Evolutionary conservation across 768 basidiomycete genomes (phyloP).

Genomic region (Lactifluus subvellereus): DNA sequence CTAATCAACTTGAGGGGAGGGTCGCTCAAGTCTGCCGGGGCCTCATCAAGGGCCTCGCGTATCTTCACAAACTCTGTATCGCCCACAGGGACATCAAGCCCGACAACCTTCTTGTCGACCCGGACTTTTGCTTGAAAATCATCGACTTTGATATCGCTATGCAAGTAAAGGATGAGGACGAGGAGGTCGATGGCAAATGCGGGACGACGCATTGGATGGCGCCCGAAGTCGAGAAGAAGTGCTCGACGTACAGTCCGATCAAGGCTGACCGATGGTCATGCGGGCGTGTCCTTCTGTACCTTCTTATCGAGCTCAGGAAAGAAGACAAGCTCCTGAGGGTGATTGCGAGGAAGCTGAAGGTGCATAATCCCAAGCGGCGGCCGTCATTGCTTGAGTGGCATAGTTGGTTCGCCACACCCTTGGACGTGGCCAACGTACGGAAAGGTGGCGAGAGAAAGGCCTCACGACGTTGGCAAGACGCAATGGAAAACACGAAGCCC

Average conservation of each 20-base stretch:
- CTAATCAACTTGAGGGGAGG: too few species aligned
- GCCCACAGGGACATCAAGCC: neutral
- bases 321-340: neutral
- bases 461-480: too few species aligned
- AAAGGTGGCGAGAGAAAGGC: too few species aligned
- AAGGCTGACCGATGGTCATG: neutral
- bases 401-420: too few species aligned
- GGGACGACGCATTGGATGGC: neutral
- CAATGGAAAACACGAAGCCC: too few species aligned
- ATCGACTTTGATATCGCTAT: neutral
- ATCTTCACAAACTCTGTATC: neutral
- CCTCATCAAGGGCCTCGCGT: neutral
- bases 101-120: neutral
- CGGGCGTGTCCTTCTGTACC: neutral
- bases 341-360: neutral
- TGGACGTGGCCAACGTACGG: too few species aligned
- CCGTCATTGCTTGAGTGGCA: neutral
- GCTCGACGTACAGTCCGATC: neutral
- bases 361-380: neutral
- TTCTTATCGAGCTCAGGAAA: neutral
- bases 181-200: neutral
- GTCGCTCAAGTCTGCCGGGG: neutral
- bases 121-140: neutral
- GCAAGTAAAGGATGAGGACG: neutral
- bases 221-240: neutral